These are phyloP conservation scores for Omphalotus guepiniiformis DNA, from an alignment of 768 basidiomycete species.

Conservation along the genomic window DNA sequence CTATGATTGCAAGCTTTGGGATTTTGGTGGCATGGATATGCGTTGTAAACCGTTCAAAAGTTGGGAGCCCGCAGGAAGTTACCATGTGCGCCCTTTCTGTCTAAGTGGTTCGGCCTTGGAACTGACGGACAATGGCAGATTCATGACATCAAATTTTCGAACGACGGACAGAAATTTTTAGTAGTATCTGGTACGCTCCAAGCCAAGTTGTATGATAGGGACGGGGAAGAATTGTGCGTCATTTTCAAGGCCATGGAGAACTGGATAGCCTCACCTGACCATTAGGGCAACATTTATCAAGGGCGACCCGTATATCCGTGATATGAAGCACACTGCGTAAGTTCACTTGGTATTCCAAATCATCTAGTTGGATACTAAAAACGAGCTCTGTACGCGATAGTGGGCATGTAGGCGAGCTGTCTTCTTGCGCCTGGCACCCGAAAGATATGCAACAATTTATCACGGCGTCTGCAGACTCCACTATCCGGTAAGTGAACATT, in stretches of 20 bases:
- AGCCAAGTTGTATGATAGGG: conserved; percentile 85
- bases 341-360: conserved; percentile 25
- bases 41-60: conserved; percentile 92
- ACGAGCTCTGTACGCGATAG: conserved; percentile 38
- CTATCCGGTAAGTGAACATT: conserved; percentile 62
- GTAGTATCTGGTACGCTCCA: conserved; percentile 86
- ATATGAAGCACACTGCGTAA: conserved; percentile 98
- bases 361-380: conserved; percentile 5
- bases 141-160: conserved; percentile 86
- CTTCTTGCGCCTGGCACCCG: conserved; percentile 91
- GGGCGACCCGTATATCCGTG: conserved; percentile 96
- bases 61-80: conserved; percentile 92
- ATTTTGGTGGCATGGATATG: conserved; percentile 96
- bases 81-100: conserved; percentile 55
- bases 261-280: conserved; percentile 47
- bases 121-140: conserved; percentile 45
- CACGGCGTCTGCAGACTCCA: conserved; percentile 93
- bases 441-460: conserved; percentile 81
- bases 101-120: conserved; percentile 2
- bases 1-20: conserved; percentile 98
- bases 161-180: conserved; percentile 81
- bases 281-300: conserved; percentile 76
- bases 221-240: conserved; percentile 89
- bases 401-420: conserved; percentile 91
- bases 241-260: conserved; percentile 14